Percentiles rank a stretch among this genome's conserved stretches.
Evolutionary conservation across 2,329 filamentous ascomycete genomes (phyloP).

Genomic region (Colletotrichum sp.): DNA sequence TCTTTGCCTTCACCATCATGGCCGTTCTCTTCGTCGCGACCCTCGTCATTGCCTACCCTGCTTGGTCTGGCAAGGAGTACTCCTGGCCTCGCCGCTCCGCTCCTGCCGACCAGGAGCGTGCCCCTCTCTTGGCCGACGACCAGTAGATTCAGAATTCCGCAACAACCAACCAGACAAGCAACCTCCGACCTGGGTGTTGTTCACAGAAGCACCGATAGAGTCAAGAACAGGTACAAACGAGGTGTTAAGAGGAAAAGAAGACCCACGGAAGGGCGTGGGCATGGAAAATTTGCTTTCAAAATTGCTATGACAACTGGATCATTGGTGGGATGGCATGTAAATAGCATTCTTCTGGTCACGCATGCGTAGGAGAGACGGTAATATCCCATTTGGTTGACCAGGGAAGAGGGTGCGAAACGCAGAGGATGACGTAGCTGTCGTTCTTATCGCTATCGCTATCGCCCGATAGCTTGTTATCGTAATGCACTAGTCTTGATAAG

Average conservation of each 20-base stretch:
- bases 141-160: neutral
- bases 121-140: conserved; percentile 63
- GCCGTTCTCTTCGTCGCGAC: conserved; percentile 74
- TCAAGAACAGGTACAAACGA: neutral
- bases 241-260: neutral
- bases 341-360: conserved; percentile 4
- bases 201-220: neutral
- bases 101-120: conserved; percentile 60
- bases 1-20: conserved; percentile 89
- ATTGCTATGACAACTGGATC: neutral
- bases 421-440: conserved; percentile 6
- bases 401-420: neutral
- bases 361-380: neutral
- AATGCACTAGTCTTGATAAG: neutral
- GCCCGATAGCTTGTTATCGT: neutral
- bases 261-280: neutral
- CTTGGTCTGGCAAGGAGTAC: conserved; percentile 63
- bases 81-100: conserved; percentile 50
- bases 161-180: neutral
- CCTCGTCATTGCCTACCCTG: conserved; percentile 67
- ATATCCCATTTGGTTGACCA: neutral
- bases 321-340: neutral
- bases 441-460: conserved; percentile 19
- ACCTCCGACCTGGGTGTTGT: neutral
- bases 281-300: neutral